Evolutionary conservation across 208 protist species (phyloP), one percentile per base, ranked within the genome.

Genomic region (Trypanosoma theileri): DNA sequence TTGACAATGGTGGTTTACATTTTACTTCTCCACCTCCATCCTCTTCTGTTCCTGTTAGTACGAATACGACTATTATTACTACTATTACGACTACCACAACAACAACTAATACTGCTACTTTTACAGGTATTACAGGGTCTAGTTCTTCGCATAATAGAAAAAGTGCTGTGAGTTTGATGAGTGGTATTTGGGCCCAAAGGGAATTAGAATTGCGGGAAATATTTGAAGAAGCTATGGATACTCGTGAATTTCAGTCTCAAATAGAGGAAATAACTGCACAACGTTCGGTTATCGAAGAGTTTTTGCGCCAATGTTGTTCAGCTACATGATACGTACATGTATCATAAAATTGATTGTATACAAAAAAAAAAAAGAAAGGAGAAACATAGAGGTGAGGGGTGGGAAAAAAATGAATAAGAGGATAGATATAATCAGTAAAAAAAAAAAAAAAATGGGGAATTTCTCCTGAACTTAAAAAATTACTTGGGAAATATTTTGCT

Each of bases 161-260:
- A 1, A 28, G n/a, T 17, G n/a, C 22, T 35, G 31, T 1, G 1
- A 8, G 13, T 58, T 46, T 24, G 11, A 13, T 58, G 17, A 16
- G 1, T 56, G 16, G 52, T 4, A 16, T 12, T 51, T 12, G 3
- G 22, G n/a, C 40, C 2, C 21, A 44, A 21, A 26, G n/a, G 16
- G 58, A 69, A 7, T 6, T 17, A 24, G 71, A 70, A 24, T n/a
- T 76, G 40, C 42, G 71, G 16, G 46, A 28, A 1, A 7, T 76
- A 6, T 70, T 76, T 45, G 56, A 76, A 19, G 63, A 71, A 13
- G 58, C 58, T 19, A 69, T 76, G 63, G 58, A 61, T 54, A 50
- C 65, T 44, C 21, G 24, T 61, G 63, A 70, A 50, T 66, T 57
- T 66, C 50, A 66, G 22, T 22, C 50, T 21, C 46, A 65, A 42